These are phyloP conservation scores for Lactarius akahatsu DNA, from an alignment of 768 basidiomycete genomes.

Conservation along the genomic window DNA sequence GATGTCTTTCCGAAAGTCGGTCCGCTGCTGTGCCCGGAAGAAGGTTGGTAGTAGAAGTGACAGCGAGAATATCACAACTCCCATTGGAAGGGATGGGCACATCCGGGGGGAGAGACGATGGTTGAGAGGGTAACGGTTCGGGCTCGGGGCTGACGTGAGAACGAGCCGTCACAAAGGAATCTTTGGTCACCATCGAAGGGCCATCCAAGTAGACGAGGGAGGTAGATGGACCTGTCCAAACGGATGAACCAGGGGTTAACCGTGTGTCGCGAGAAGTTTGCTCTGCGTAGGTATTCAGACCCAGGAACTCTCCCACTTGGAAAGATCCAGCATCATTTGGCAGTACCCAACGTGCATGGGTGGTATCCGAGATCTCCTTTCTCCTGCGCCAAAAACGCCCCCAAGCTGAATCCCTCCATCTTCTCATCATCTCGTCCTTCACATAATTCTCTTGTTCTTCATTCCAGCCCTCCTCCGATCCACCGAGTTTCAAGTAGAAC, in stretches of 20 bases:
- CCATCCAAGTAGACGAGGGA: conserved; percentile 4
- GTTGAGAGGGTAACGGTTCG: conserved; percentile 20
- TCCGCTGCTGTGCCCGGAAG: background rate
- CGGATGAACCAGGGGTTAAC: background rate
- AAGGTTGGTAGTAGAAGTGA: conserved; percentile 20
- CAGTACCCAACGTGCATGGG: conserved; percentile 29
- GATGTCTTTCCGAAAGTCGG: background rate
- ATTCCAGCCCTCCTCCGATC: conserved; percentile 65
- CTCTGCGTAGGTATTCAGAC: conserved; percentile 57
- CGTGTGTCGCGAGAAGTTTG: conserved; percentile 27
- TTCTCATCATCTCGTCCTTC: conserved; percentile 54
- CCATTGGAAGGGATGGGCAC: conserved; percentile 1
- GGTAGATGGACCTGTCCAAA: background rate
- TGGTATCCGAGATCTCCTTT: conserved; percentile 33
- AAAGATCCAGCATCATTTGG: conserved; percentile 75
- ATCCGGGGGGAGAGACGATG: conserved; percentile 15
- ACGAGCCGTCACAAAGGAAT: conserved; percentile 36
- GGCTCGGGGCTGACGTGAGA: conserved; percentile 33
- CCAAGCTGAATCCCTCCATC: conserved; percentile 73
- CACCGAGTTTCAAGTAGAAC: conserved; percentile 65
- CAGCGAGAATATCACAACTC: background rate
- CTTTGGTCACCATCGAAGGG: conserved; percentile 28
- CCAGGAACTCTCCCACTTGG: conserved; percentile 74
- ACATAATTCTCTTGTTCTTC: conserved; percentile 50
- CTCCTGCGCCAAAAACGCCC: conserved; percentile 40